Percentiles rank a stretch among this genome's conserved stretches.
These are phyloP conservation scores for Mortierella hygrophila DNA, from an alignment of 192 early-diverging fungal species.

Conservation along the genomic window DNA sequence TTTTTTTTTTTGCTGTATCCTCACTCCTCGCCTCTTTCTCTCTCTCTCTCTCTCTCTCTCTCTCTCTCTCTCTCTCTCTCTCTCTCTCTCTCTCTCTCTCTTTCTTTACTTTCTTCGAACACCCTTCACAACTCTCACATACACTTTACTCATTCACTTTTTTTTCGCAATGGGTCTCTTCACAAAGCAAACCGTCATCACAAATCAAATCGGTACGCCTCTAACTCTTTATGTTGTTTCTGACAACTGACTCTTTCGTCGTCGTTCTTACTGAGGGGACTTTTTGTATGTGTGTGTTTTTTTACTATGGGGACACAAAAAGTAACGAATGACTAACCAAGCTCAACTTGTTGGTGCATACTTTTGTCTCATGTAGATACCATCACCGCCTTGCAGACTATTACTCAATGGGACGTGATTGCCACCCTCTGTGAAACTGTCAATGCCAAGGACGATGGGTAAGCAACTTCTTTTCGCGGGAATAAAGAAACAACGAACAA, in stretches of 20 bases:
- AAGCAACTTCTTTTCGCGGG: constrained; percentile 4
- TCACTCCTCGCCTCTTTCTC: neutral
- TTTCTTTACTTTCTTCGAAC: too few relatives aligned
- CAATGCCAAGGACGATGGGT: constrained; percentile 54
- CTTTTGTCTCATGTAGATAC: constrained; percentile 15
- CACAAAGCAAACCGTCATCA: constrained; percentile 45
- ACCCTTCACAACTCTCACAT: neutral
- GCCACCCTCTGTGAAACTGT: constrained; percentile 35
- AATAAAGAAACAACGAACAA: neutral
- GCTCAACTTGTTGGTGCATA: neutral
- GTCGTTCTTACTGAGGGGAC: neutral
- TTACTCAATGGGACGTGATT: constrained; percentile 47
- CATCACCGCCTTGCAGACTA: constrained; percentile 30
- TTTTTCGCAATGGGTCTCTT: constrained; percentile 38
- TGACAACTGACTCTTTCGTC: too few relatives aligned
- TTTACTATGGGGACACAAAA: neutral
- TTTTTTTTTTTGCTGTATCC: neutral
- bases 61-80: neutral
- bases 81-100: neutral
- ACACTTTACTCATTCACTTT: neutral
- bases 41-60: too few relatives aligned
- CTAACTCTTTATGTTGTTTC: neutral
- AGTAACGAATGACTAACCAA: neutral
- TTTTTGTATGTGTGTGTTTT: neutral
- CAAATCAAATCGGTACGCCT: constrained; percentile 45